These are phyloP conservation scores for Azolla pinnata DNA, from an alignment of 75 land plant species.

Conservation along the genomic window DNA sequence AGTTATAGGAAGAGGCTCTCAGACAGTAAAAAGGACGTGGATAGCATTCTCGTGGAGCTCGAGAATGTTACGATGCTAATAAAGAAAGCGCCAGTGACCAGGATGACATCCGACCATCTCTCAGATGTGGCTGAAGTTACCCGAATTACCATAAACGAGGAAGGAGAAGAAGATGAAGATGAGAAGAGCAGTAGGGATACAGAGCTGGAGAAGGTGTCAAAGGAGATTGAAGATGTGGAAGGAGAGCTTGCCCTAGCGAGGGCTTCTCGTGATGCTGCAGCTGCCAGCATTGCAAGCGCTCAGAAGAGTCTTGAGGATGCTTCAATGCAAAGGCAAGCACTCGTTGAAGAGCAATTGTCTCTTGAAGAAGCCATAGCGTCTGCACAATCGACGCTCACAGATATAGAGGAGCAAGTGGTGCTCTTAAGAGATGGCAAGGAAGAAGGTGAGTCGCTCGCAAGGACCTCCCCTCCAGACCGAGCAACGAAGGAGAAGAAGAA, in stretches of 20 bases:
- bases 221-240: conserved; percentile 2
- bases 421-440: background rate
- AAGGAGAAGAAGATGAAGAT: too few species aligned
- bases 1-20: background rate
- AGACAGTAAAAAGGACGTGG: background rate
- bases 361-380: conserved; percentile 4
- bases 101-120: too few species aligned
- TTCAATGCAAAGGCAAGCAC: background rate
- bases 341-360: background rate
- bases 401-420: conserved; percentile 6
- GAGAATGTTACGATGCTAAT: conserved; percentile 1
- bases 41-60: background rate
- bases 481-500: background rate
- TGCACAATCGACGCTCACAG: background rate
- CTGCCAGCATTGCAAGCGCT: too few species aligned
- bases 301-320: conserved; percentile 2
- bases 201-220: background rate
- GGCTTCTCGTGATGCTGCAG: background rate
- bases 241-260: background rate
- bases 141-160: too few species aligned
- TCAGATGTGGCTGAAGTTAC: too few species aligned
- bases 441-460: too few species aligned
- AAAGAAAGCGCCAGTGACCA: too few species aligned
- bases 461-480: too few species aligned
- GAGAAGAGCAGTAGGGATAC: too few species aligned